Conservation (phyloP, 257 asterid species). For the Solanum bulbocastanum region DNA sequence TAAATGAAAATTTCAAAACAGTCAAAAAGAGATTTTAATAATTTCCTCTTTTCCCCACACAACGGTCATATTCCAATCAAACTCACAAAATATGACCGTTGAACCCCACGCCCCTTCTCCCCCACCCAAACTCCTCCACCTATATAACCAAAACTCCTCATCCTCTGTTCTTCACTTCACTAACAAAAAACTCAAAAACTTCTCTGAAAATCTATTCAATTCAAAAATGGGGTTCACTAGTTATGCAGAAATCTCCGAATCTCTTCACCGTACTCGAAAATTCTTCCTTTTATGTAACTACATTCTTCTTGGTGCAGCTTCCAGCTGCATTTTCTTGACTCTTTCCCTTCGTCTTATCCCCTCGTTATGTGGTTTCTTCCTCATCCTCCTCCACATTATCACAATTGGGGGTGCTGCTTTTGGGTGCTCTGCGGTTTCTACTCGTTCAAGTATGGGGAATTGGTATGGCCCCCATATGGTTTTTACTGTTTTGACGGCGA, state of each 20-base stretch:
- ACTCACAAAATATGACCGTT: background rate
- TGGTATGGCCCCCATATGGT: conserved; percentile 91
- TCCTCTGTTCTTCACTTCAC: background rate
- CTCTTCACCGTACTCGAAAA: conserved; percentile 17
- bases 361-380: conserved; percentile 29
- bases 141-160: background rate
- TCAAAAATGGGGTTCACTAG: conserved; percentile 1
- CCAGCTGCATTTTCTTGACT: conserved; percentile 35
- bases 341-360: conserved; percentile 41
- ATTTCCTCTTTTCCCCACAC: background rate
- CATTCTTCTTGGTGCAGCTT: conserved; percentile 31
- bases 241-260: background rate
- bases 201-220: background rate
- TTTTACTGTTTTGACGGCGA: conserved; percentile 77
- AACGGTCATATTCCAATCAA: conserved; percentile 5
- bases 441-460: conserved; percentile 38
- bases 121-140: background rate
- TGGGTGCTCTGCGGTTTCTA: conserved; percentile 49
- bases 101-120: background rate
- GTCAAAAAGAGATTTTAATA: background rate
- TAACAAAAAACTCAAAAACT: background rate
- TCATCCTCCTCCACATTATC: conserved; percentile 33
- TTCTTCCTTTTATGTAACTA: conserved; percentile 28
- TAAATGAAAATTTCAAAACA: background rate
- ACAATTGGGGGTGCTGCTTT: conserved; percentile 34